A percentile compares a stretch with the other conserved stretches of the same genome.
Conservation (phyloP, 2,329 filamentous ascomycete genomes). For the Alternaria arborescens region DNA sequence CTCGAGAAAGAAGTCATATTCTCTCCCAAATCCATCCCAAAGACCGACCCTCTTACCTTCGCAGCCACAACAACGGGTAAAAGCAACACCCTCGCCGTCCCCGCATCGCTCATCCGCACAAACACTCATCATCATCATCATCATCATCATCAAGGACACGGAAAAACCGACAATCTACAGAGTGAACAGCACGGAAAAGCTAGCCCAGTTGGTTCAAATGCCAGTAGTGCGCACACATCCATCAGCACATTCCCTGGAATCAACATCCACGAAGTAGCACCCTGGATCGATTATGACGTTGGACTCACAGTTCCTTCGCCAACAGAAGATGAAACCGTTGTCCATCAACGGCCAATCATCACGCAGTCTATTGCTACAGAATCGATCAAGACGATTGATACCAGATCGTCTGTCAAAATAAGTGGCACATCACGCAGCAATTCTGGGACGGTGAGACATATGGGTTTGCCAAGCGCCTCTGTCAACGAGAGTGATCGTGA, state of each 20-base stretch:
- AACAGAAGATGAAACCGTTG: not conserved
- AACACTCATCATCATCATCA: not conserved
- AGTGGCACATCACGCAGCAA: not conserved
- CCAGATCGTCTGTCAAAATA: not conserved
- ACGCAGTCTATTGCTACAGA: not conserved
- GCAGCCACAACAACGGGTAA: not conserved
- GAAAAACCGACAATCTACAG: not conserved
- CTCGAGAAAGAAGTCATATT: slow-evolving; percentile 1
- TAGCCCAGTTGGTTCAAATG: slow-evolving; percentile 12
- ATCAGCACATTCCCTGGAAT: slow-evolving; percentile 10
- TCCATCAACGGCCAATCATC: slow-evolving; percentile 8
- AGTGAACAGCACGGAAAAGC: not conserved
- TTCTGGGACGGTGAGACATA: not conserved
- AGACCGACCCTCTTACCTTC: slow-evolving; percentile 6
- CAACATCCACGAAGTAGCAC: slow-evolving; percentile 34
- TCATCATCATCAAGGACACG: not conserved
- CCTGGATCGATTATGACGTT: slow-evolving; percentile 33
- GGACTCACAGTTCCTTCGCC: slow-evolving; percentile 1
- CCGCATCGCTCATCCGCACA: not conserved
- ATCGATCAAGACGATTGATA: not conserved
- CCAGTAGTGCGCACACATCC: slow-evolving; percentile 20
- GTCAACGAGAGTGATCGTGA: not conserved
- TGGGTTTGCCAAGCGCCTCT: not conserved
- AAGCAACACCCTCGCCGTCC: slow-evolving; percentile 2
- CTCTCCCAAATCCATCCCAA: slow-evolving; percentile 22